Conservation (phyloP, 495 filamentous ascomycete species). For the Astrothelium macrocarpum region DNA sequence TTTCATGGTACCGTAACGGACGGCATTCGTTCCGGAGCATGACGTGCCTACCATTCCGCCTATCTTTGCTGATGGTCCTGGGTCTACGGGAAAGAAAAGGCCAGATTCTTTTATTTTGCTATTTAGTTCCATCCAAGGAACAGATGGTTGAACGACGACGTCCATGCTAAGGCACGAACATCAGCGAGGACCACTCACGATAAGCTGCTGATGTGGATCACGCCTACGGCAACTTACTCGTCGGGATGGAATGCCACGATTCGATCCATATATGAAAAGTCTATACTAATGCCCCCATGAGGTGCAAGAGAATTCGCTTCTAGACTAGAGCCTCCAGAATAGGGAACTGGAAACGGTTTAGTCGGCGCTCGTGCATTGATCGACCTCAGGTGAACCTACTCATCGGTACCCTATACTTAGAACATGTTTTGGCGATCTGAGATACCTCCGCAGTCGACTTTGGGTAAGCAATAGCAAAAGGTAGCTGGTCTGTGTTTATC, state of each 20-base stretch:
- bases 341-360: conserved; percentile 38
- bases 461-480: conserved; percentile 31
- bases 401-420: conserved; percentile 58
- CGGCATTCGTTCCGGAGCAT: conserved; percentile 88
- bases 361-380: too few relatives aligned
- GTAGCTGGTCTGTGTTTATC: conserved; percentile 61
- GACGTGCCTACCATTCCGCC: conserved; percentile 95
- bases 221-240: conserved; percentile 35
- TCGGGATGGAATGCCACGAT: conserved; percentile 60
- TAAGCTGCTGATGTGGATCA: not conserved
- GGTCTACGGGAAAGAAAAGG: conserved; percentile 77
- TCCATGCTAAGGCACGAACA: conserved; percentile 38
- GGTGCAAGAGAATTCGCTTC: conserved; percentile 74
- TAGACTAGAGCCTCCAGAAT: conserved; percentile 65
- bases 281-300: conserved; percentile 65
- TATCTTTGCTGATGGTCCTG: conserved; percentile 76
- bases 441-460: conserved; percentile 39
- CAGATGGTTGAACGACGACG: conserved; percentile 70
- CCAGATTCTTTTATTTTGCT: conserved; percentile 56
- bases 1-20: conserved; percentile 91
- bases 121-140: conserved; percentile 72
- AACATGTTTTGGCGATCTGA: conserved; percentile 64
- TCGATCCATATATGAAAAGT: conserved; percentile 68
- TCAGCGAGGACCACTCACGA: not conserved
- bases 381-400: conserved; percentile 28